phyloP scores from a whole-genome alignment of 768 basidiomycete genomes.

The Russula olivacea region DNA sequence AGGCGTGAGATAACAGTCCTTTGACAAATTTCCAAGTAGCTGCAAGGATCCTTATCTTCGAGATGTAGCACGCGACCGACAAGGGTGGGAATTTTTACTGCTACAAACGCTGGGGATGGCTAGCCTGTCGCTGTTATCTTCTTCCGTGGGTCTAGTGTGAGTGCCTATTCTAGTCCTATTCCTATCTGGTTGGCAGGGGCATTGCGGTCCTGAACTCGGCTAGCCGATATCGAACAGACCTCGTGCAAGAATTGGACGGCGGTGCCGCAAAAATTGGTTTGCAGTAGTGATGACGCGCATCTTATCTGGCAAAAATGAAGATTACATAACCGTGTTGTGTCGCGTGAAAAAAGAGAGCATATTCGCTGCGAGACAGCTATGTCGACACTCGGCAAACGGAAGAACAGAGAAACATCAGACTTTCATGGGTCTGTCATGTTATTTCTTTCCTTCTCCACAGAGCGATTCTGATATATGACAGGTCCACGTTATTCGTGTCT shows the following conservation, averaged over 20 bases:
- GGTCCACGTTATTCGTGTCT: slow-evolving; percentile 88
- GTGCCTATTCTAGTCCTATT: neutral
- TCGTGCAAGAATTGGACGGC: too few species aligned
- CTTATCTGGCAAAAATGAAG: too few species aligned
- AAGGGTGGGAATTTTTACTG: neutral
- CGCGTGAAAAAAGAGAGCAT: neutral
- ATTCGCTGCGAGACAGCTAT: neutral
- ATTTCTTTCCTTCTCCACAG: neutral
- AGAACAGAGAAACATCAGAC: slow-evolving; percentile 30
- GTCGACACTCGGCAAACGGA: slow-evolving; percentile 40
- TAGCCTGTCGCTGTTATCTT: neutral
- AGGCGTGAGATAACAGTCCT: neutral
- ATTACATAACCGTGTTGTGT: neutral
- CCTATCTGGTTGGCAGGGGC: neutral
- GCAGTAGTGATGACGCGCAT: too few species aligned
- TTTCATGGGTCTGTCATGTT: slow-evolving; percentile 34
- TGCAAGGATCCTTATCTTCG: slow-evolving; percentile 6
- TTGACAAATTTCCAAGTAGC: neutral
- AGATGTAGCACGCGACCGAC: neutral
- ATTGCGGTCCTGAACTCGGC: neutral
- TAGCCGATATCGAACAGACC: neutral
- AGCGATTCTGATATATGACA: slow-evolving; percentile 29
- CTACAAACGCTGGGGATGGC: neutral
- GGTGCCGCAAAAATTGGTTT: too few species aligned
- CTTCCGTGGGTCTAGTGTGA: neutral